phyloP scores from a whole-genome alignment of 2,329 filamentous ascomycete species.

The Xenosphaeropsis pyriputrescens region DNA sequence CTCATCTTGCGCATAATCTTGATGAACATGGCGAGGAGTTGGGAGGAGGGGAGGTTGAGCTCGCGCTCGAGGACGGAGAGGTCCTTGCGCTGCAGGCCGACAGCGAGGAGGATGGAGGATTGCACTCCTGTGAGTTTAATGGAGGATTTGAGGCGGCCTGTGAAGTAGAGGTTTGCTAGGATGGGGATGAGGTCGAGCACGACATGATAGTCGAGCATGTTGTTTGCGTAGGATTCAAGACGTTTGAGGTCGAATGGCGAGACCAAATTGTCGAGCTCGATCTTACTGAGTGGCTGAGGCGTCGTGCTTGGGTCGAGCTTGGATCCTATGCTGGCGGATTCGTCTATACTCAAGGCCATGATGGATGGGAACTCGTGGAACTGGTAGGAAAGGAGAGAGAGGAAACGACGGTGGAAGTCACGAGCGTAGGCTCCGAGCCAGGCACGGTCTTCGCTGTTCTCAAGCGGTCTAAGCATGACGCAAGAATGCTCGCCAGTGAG shows the following conservation, averaged over 20 bases:
- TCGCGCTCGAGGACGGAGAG: constrained; percentile 71
- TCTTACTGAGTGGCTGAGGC: constrained; percentile 47
- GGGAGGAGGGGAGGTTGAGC: constrained; percentile 55
- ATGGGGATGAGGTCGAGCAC: constrained; percentile 83
- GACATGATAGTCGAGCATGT: constrained; percentile 95
- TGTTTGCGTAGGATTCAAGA: constrained; percentile 88
- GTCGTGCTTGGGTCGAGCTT: constrained; percentile 44
- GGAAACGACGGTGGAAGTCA: constrained; percentile 91
- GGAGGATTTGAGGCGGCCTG: constrained; percentile 50
- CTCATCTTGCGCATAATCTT: constrained; percentile 88
- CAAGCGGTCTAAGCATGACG: constrained; percentile 83
- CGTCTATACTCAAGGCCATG: constrained; percentile 74
- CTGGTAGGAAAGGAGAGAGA: constrained; percentile 79
- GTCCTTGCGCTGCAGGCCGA: constrained; percentile 82
- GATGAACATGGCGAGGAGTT: constrained; percentile 92
- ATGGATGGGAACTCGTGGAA: constrained; percentile 72
- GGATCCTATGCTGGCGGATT: constrained; percentile 64
- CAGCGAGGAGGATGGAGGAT: constrained; percentile 72
- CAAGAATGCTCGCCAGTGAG: constrained; percentile 95
- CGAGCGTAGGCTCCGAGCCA: constrained; percentile 87
- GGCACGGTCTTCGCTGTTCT: constrained; percentile 49
- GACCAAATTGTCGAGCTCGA: constrained; percentile 62
- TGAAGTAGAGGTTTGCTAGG: constrained; percentile 76
- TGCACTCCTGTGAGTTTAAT: constrained; percentile 73
- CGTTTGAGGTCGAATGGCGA: constrained; percentile 92